phyloP scores from a whole-genome alignment of 345 rosid genomes.

The Eucalyptus lansdowneana region DNA sequence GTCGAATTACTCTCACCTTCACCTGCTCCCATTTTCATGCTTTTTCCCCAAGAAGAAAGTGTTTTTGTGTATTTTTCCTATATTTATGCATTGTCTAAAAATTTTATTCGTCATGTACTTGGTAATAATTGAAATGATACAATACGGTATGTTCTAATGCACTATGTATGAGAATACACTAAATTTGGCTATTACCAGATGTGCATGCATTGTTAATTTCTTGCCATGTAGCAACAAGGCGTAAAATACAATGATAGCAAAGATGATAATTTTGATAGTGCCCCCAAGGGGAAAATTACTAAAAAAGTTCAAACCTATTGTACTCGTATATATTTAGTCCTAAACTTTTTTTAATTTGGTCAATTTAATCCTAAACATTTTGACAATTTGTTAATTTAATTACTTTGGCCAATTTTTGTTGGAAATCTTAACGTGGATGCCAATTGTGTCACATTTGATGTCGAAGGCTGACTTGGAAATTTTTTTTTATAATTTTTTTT shows the following conservation, averaged over 20 bases:
- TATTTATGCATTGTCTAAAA: not conserved
- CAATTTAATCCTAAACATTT: not conserved
- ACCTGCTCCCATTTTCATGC: not conserved
- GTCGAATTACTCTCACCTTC: not conserved
- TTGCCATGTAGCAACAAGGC: not conserved
- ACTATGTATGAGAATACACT: not conserved
- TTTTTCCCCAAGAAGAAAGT: not conserved
- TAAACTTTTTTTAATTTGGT: too few relatives aligned
- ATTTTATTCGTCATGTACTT: not conserved
- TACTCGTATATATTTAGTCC: too few relatives aligned
- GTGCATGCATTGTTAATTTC: not conserved
- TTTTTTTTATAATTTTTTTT: too few relatives aligned
- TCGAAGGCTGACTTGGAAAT: accelerated
- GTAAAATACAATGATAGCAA: not conserved
- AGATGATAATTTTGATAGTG: not conserved
- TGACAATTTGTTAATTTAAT: too few relatives aligned
- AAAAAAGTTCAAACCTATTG: too few relatives aligned
- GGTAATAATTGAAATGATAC: not conserved
- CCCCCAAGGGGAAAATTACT: not conserved
- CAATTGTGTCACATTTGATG: not conserved
- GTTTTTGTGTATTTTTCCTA: not conserved
- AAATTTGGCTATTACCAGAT: not conserved
- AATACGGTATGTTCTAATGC: not conserved
- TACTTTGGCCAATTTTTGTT: too few relatives aligned
- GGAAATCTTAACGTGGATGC: not conserved